A percentile compares a stretch with the other conserved stretches of the same genome.
These are phyloP conservation scores for Recurvomyces mirabilis DNA, from an alignment of 495 filamentous ascomycete species.

Conservation along the genomic window DNA sequence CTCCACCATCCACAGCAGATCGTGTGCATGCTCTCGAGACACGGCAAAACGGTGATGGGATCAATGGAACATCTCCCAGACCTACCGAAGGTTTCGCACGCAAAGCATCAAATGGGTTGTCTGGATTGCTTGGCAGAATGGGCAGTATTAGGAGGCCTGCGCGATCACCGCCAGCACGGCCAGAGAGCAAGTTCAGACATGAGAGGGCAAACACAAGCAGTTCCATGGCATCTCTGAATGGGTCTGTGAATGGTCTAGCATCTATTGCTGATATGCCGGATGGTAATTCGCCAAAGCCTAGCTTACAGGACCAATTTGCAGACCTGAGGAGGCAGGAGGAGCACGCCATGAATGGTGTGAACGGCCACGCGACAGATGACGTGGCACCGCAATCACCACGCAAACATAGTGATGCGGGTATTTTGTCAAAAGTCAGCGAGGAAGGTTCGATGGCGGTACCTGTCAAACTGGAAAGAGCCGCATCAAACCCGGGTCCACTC, in stretches of 20 bases:
- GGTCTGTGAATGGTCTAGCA: constrained; percentile 61
- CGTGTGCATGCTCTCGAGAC: constrained; percentile 11
- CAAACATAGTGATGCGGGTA: constrained; percentile 9
- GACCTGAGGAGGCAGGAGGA: constrained; percentile 47
- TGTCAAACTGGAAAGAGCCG: constrained; percentile 34
- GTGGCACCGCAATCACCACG: constrained; percentile 2
- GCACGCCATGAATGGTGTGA: constrained; percentile 23
- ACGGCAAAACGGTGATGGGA: background rate
- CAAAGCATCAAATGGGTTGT: constrained; percentile 14
- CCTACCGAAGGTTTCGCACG: constrained; percentile 6
- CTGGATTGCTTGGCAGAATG: constrained; percentile 12
- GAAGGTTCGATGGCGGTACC: constrained; percentile 2
- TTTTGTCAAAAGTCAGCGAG: constrained; percentile 21
- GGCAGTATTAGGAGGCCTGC: constrained; percentile 53
- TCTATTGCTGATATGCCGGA: constrained; percentile 59
- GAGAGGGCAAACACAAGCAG: constrained; percentile 59
- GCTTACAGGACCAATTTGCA: constrained; percentile 78
- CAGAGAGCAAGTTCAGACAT: constrained; percentile 27
- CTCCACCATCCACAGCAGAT: constrained; percentile 6
- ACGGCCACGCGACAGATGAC: background rate
- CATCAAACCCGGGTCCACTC: constrained; percentile 25
- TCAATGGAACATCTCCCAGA: constrained; percentile 69
- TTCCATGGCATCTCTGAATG: constrained; percentile 61
- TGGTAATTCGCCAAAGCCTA: constrained; percentile 39
- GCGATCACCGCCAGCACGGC: constrained; percentile 38